These are phyloP conservation scores for Ascosphaera apis DNA, from an alignment of 2,329 filamentous ascomycete species.

Conservation along the genomic window DNA sequence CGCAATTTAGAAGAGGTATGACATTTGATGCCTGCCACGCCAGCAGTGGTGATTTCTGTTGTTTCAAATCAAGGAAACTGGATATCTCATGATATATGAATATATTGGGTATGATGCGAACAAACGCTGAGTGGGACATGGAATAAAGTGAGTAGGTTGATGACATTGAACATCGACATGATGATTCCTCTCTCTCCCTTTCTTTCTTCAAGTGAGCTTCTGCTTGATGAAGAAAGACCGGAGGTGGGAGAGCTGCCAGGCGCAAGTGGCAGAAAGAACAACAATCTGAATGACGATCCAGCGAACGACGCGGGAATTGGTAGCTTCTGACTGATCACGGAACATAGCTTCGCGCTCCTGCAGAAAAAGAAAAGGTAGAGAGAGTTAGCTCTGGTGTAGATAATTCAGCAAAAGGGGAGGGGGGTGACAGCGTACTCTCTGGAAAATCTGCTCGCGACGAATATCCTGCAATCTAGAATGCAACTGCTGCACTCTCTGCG, in stretches of 20 bases:
- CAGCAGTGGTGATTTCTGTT: too few species aligned
- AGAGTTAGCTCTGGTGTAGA: neutral
- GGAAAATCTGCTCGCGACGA: conserved; percentile 84
- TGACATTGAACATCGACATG: too few species aligned
- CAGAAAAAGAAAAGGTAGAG: conserved; percentile 3
- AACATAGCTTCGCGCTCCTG: conserved; percentile 96
- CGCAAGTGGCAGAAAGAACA: conserved; percentile 67
- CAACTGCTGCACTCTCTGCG: conserved; percentile 68
- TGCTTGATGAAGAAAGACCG: conserved; percentile 99
- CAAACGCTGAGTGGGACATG: too few species aligned
- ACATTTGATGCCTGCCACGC: too few species aligned
- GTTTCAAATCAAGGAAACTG: too few species aligned
- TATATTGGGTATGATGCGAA: too few species aligned
- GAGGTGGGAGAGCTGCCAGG: conserved; percentile 91
- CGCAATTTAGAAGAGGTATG: too few species aligned
- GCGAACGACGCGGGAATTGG: conserved; percentile 73
- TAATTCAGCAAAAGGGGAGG: neutral
- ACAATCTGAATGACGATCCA: conserved; percentile 84
- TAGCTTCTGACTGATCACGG: conserved; percentile 86
- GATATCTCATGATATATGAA: too few species aligned
- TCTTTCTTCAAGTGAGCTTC: conserved; percentile 86
- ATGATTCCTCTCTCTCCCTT: too few species aligned
- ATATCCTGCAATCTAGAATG: conserved; percentile 76
- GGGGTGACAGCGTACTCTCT: conserved; percentile 38
- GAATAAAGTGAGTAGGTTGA: too few species aligned